phyloP scores from a whole-genome alignment of 176 grass and related monocot species.

The Saccharum officinarum region DNA sequence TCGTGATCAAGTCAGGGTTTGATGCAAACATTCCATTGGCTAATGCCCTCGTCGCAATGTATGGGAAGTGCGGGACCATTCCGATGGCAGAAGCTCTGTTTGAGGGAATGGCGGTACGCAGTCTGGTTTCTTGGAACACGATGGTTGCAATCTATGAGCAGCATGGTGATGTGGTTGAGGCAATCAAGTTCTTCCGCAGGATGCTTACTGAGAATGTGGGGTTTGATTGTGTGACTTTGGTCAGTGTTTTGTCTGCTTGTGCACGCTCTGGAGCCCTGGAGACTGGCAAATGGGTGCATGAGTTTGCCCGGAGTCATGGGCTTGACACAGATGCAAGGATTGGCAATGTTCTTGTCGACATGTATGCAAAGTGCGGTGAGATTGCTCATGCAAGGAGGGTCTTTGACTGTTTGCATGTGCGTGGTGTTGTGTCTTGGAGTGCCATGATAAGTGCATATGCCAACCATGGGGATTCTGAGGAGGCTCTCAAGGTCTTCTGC shows the following conservation, averaged over 20 bases:
- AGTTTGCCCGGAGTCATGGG: slow-evolving; percentile 47
- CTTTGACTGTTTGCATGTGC: slow-evolving; percentile 53
- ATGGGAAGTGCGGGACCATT: slow-evolving; percentile 53
- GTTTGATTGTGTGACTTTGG: slow-evolving; percentile 67
- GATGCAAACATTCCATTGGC: slow-evolving; percentile 48
- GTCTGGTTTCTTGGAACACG: slow-evolving; percentile 79
- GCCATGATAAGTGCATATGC: slow-evolving; percentile 73
- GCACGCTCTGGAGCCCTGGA: slow-evolving; percentile 54
- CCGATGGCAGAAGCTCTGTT: slow-evolving; percentile 50
- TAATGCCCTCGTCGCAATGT: slow-evolving; percentile 82
- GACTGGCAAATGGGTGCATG: slow-evolving; percentile 78
- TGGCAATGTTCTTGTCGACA: slow-evolving; percentile 62
- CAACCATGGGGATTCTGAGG: slow-evolving; percentile 60
- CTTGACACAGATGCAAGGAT: slow-evolving; percentile 61
- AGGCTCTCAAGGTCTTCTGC: slow-evolving; percentile 64
- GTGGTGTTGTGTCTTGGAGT: slow-evolving; percentile 64
- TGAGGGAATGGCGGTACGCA: slow-evolving; percentile 43
- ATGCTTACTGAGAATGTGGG: slow-evolving; percentile 71
- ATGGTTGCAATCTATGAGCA: slow-evolving; percentile 90
- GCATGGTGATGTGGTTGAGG: slow-evolving; percentile 26
- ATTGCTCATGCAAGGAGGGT: slow-evolving; percentile 49
- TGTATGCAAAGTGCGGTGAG: slow-evolving; percentile 76
- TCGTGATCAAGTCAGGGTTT: slow-evolving; percentile 54
- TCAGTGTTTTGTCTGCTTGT: slow-evolving; percentile 79
- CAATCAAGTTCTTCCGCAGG: slow-evolving; percentile 65